Conservation (phyloP, 108 stramenopile genomes). For the Pseudonitzschia delicatissima region DNA sequence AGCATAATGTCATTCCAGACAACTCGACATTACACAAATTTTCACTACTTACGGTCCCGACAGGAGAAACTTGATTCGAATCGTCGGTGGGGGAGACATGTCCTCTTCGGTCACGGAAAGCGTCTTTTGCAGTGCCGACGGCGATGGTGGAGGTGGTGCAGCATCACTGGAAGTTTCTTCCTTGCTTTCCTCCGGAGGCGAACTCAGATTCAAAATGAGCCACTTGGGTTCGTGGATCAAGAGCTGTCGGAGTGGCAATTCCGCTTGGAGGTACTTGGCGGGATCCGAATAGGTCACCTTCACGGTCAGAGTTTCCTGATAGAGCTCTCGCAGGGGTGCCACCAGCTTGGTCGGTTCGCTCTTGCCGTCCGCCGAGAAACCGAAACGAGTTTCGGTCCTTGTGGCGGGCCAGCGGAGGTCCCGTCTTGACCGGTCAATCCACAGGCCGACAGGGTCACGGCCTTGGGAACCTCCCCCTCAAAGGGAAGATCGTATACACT, state of each 20-base stretch:
- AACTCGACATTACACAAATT: too few species aligned
- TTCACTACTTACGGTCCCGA: slow-evolving; percentile 49
- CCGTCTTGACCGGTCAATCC: slow-evolving; percentile 38
- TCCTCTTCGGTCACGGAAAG: background rate
- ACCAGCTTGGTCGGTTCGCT: slow-evolving; percentile 3
- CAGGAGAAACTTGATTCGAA: slow-evolving; percentile 67
- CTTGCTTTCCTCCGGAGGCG: too few species aligned
- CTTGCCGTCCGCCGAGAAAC: slow-evolving; percentile 27
- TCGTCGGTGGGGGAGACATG: slow-evolving; percentile 50
- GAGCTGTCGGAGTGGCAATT: slow-evolving; percentile 34
- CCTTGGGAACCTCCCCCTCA: slow-evolving; percentile 38
- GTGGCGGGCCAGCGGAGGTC: slow-evolving; percentile 72
- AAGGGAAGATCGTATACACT: slow-evolving; percentile 70
- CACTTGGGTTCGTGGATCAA: slow-evolving; percentile 62
- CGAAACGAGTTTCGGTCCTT: slow-evolving; percentile 75
- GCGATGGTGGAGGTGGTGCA: slow-evolving; percentile 11
- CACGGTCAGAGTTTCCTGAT: slow-evolving; percentile 40
- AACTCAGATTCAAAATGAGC: slow-evolving; percentile 66
- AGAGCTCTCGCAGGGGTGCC: slow-evolving; percentile 49
- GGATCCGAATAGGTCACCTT: slow-evolving; percentile 42
- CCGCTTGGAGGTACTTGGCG: slow-evolving; percentile 29
- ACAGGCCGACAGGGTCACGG: slow-evolving; percentile 39
- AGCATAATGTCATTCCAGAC: too few species aligned
- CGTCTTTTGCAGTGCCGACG: background rate
- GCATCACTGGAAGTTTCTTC: background rate